phyloP scores from a whole-genome alignment of 2,329 filamentous ascomycete genomes.

The Alternaria tenuissima region DNA sequence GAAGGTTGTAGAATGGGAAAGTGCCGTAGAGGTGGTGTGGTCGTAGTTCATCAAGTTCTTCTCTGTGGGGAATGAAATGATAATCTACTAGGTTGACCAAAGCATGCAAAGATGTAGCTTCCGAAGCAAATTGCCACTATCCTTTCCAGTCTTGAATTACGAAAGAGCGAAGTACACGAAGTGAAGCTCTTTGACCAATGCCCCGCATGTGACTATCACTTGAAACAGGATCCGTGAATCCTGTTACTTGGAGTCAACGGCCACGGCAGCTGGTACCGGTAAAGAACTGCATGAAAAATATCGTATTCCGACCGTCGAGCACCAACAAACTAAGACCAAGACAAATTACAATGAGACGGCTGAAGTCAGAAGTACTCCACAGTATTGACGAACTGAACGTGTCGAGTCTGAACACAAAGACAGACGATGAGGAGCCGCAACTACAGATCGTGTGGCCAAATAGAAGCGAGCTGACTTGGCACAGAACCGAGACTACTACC shows the following conservation, averaged over 20 bases:
- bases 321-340: not conserved
- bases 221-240: no score
- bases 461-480: not conserved
- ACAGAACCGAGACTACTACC: not conserved
- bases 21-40: not conserved
- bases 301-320: not conserved
- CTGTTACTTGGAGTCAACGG: not conserved
- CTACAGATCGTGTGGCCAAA: not conserved
- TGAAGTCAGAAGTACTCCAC: not conserved
- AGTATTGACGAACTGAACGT: not conserved
- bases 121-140: not conserved
- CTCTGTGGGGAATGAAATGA: not conserved
- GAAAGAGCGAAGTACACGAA: not conserved
- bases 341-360: not conserved
- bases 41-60: not conserved
- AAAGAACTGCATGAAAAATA: not conserved
- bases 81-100: not conserved
- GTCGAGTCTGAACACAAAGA: not conserved
- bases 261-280: not conserved
- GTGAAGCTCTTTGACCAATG: not conserved
- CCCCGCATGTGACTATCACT: no score
- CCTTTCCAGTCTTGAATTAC: not conserved
- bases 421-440: not conserved
- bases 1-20: not conserved
- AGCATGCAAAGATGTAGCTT: not conserved